A percentile compares a stretch with the other conserved stretches of the same genome.
Evolutionary conservation across 2,329 filamentous ascomycete species (phyloP).

Genomic region (Hypoxylon sp.): DNA sequence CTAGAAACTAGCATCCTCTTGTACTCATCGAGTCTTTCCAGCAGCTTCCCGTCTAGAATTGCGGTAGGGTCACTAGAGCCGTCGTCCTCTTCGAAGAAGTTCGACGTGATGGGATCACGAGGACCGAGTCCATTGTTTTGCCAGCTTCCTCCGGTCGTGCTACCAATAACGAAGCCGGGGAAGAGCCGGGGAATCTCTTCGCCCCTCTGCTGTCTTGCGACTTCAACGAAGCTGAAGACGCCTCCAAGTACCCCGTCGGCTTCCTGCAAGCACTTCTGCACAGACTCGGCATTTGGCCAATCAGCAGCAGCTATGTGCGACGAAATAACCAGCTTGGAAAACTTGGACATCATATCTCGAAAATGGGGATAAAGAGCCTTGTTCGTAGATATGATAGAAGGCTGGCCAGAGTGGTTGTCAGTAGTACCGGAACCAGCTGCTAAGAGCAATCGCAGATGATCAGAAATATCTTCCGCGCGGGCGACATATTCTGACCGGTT

Average conservation of each 20-base stretch:
- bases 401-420: constrained; percentile 97
- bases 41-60: constrained; percentile 78
- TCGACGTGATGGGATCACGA: constrained; percentile 79
- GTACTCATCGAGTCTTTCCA: constrained; percentile 87
- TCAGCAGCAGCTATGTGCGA: constrained; percentile 97
- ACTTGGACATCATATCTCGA: constrained; percentile 99
- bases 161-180: constrained; percentile 92
- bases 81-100: constrained; percentile 88
- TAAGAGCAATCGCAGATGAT: constrained; percentile 92
- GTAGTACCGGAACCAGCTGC: constrained; percentile 96
- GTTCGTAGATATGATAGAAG: constrained; percentile 99
- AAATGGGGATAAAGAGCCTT: constrained; percentile 98
- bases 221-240: constrained; percentile 95
- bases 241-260: constrained; percentile 96
- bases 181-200: constrained; percentile 93
- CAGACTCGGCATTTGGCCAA: constrained; percentile 93
- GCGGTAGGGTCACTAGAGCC: constrained; percentile 76
- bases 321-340: constrained; percentile 98
- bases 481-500: constrained; percentile 91
- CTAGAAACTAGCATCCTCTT: constrained; percentile 87
- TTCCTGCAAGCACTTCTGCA: constrained; percentile 94
- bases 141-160: constrained; percentile 87
- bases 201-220: constrained; percentile 90
- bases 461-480: constrained; percentile 96
- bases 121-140: constrained; percentile 75